Percentiles rank a stretch among this genome's conserved stretches.
Evolutionary conservation across 148 eudicot genomes (phyloP).

Genomic region (Euryodendron excelsum): DNA sequence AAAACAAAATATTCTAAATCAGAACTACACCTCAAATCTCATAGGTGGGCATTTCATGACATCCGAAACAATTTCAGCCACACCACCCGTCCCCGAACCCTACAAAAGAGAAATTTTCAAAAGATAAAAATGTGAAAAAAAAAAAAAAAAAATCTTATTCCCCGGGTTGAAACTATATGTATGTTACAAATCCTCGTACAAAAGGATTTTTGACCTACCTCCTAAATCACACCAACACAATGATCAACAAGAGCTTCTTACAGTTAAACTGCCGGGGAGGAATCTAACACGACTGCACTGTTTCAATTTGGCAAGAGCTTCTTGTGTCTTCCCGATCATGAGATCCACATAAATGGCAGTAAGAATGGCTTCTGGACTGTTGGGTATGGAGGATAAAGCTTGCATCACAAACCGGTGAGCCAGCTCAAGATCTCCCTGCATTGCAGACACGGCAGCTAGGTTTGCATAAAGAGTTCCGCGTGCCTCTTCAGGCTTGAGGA

Average conservation of each 20-base stretch:
- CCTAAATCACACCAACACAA: conserved; percentile 26
- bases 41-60: conserved; percentile 23
- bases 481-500: conserved; percentile 71
- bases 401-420: conserved; percentile 43
- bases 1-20: conserved; percentile 19
- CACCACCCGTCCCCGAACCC: conserved; percentile 31
- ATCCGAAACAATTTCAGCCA: conserved; percentile 25
- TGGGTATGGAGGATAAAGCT: conserved; percentile 54
- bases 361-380: conserved; percentile 58
- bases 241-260: conserved; percentile 40
- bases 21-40: conserved; percentile 30
- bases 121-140: conserved; percentile 1
- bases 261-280: conserved; percentile 37
- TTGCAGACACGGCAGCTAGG: conserved; percentile 53
- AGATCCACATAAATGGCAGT: conserved; percentile 70
- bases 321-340: conserved; percentile 46
- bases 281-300: conserved; percentile 49
- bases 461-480: conserved; percentile 63
- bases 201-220: conserved; percentile 20
- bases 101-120: conserved; percentile 11
- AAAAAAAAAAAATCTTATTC: conserved; percentile 36
- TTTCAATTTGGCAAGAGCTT: conserved; percentile 70
- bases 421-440: conserved; percentile 67
- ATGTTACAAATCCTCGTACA: conserved; percentile 66
- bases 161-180: conserved; percentile 62